Conservation (phyloP, 176 grass and related monocot genomes). For the Zoysia japonica region DNA sequence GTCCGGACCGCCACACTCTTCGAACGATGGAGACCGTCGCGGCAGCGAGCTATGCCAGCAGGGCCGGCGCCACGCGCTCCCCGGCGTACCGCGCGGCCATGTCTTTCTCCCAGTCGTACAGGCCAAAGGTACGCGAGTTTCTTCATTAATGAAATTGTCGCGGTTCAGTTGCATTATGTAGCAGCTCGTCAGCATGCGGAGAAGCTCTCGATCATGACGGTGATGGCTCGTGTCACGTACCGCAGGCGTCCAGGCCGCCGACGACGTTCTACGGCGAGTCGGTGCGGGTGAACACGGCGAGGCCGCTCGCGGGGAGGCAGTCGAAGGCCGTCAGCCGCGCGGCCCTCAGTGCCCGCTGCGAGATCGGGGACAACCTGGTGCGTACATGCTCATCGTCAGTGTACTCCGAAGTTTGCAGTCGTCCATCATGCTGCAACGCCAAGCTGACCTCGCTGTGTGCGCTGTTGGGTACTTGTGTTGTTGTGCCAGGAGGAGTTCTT, state of each 20-base stretch:
- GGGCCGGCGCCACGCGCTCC: constrained; percentile 46
- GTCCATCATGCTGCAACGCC: background rate
- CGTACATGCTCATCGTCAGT: background rate
- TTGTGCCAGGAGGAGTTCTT: constrained; percentile 78
- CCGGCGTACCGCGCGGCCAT: constrained; percentile 54
- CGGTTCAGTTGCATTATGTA: background rate
- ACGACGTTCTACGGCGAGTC: constrained; percentile 73
- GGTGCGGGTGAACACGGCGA: constrained; percentile 49
- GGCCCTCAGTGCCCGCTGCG: constrained; percentile 63
- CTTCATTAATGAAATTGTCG: background rate
- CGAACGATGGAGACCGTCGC: constrained; percentile 75
- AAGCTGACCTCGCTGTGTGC: background rate
- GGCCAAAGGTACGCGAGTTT: constrained; percentile 38
- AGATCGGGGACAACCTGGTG: constrained; percentile 88
- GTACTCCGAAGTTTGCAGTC: background rate
- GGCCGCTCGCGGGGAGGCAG: constrained; percentile 39
- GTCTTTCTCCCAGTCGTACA: constrained; percentile 62
- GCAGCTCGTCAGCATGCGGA: background rate
- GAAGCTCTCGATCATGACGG: background rate
- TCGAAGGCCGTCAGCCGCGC: constrained; percentile 49
- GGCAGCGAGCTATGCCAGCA: constrained; percentile 57
- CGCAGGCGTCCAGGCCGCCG: constrained; percentile 34
- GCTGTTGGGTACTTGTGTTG: background rate
- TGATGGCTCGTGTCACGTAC: background rate
- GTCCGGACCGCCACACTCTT: constrained; percentile 4